These are phyloP conservation scores for Dryas drummondii DNA, from an alignment of 306 rosid genomes.

Conservation along the genomic window DNA sequence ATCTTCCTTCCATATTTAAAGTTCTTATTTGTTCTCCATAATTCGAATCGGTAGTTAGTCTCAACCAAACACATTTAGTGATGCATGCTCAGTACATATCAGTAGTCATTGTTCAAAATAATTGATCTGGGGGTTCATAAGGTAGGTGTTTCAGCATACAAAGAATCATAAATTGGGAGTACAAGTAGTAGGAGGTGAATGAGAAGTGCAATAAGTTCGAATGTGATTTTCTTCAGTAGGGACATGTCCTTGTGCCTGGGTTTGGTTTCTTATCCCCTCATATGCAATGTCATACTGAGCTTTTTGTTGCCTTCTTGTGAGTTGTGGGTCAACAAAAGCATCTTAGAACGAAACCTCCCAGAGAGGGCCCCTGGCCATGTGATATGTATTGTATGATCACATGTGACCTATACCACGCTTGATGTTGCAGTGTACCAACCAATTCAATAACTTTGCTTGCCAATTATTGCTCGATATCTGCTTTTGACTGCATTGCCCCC, in stretches of 20 bases:
- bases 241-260: neutral
- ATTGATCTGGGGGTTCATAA: too few relatives aligned
- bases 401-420: conserved; percentile 30
- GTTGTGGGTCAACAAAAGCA: conserved; percentile 19
- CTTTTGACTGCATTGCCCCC: conserved; percentile 7
- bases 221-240: conserved; percentile 1
- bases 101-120: neutral
- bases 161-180: conserved; percentile 15
- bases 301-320: conserved; percentile 15
- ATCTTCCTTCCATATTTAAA: neutral
- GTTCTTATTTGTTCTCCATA: neutral
- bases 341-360: conserved; percentile 9
- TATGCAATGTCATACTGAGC: neutral
- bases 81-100: neutral
- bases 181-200: neutral
- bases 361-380: conserved; percentile 37
- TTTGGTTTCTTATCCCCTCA: conserved; percentile 13
- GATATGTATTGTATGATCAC: conserved; percentile 12
- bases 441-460: neutral
- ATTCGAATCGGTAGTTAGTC: neutral
- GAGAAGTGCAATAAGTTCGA: conserved; percentile 6
- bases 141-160: neutral
- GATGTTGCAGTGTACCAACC: conserved; percentile 29
- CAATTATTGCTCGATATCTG: conserved; percentile 17
- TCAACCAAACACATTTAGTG: neutral